Percentiles rank a stretch among this genome's conserved stretches.
phyloP scores from a whole-genome alignment of 2,329 filamentous ascomycete species.

The Alternaria atra region DNA sequence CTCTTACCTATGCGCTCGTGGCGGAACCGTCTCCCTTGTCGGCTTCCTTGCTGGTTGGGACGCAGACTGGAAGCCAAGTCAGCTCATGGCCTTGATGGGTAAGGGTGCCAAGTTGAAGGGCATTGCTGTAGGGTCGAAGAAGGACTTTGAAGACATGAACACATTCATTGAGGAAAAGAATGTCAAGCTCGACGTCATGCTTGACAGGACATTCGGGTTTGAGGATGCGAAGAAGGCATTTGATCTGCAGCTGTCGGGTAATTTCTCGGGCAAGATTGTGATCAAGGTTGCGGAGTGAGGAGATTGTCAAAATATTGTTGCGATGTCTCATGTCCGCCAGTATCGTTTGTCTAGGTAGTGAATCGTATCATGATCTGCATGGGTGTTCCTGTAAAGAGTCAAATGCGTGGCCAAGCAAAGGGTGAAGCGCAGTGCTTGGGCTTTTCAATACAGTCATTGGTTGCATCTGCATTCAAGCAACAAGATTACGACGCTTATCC shows the following conservation, averaged over 20 bases:
- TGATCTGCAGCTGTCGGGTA: conserved; percentile 47
- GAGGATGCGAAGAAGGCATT: conserved; percentile 45
- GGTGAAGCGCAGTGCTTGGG: not conserved
- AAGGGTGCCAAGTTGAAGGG: conserved; percentile 48
- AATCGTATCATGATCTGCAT: not conserved
- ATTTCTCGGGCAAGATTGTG: conserved; percentile 46
- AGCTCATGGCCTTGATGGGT: conserved; percentile 27
- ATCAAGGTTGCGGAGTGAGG: conserved; percentile 21
- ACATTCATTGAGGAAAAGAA: conserved; percentile 46
- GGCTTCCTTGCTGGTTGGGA: conserved; percentile 33
- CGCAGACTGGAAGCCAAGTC: conserved; percentile 17
- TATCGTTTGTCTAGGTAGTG: not conserved
- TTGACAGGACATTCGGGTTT: conserved; percentile 49
- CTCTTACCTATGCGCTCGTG: conserved; percentile 16
- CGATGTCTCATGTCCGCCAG: not conserved
- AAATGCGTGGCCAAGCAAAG: not conserved
- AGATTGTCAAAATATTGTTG: not conserved
- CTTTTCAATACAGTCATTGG: not conserved
- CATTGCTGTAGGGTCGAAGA: conserved; percentile 66
- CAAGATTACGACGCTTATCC: not conserved
- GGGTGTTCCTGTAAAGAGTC: not conserved
- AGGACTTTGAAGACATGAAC: conserved; percentile 55
- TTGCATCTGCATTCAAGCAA: not conserved
- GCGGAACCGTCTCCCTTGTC: conserved; percentile 35
- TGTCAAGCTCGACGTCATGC: conserved; percentile 37